A percentile compares a stretch with the other conserved stretches of the same genome.
phyloP scores from a whole-genome alignment of 2,329 filamentous ascomycete genomes.

The Didymellaceae sp. region DNA sequence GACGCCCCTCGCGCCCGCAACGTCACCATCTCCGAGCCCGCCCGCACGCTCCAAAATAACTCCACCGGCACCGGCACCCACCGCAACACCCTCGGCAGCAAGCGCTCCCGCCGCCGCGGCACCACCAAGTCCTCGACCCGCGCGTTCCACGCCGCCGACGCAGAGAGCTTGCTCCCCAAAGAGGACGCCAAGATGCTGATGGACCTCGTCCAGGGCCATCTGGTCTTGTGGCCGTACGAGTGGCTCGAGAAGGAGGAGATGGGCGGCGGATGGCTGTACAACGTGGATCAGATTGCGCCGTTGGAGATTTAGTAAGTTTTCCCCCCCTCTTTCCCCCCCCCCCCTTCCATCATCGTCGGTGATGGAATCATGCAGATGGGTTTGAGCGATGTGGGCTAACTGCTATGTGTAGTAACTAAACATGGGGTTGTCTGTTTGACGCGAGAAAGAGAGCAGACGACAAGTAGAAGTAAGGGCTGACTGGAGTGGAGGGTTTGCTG shows the following conservation, averaged over 20 bases:
- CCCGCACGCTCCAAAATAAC: constrained; percentile 12
- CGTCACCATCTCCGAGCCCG: constrained; percentile 46
- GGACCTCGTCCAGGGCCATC: constrained; percentile 80
- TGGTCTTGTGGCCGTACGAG: constrained; percentile 94
- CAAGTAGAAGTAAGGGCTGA: no score
- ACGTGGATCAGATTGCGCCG: constrained; percentile 93
- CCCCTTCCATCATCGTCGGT: not conserved
- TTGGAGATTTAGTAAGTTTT: constrained; percentile 81
- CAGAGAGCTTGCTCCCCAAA: constrained; percentile 68
- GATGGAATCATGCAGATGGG: not conserved
- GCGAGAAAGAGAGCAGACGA: no score
- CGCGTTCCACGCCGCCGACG: constrained; percentile 70
- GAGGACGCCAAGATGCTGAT: constrained; percentile 83
- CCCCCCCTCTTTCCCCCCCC: not conserved
- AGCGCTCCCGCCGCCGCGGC: constrained; percentile 65
- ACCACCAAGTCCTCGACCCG: constrained; percentile 73
- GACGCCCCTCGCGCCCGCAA: constrained; percentile 38
- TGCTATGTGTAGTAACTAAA: no score
- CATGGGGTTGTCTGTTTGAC: no score
- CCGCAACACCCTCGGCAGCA: constrained; percentile 25
- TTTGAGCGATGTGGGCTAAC: not conserved
- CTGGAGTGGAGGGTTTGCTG: no score
- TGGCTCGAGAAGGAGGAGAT: constrained; percentile 86
- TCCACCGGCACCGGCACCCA: constrained; percentile 23
- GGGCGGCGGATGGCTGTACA: constrained; percentile 95